Base-by-base conservation (phyloP, 371 early-diverging fungal species). In the Mortierella sp. region DNA sequence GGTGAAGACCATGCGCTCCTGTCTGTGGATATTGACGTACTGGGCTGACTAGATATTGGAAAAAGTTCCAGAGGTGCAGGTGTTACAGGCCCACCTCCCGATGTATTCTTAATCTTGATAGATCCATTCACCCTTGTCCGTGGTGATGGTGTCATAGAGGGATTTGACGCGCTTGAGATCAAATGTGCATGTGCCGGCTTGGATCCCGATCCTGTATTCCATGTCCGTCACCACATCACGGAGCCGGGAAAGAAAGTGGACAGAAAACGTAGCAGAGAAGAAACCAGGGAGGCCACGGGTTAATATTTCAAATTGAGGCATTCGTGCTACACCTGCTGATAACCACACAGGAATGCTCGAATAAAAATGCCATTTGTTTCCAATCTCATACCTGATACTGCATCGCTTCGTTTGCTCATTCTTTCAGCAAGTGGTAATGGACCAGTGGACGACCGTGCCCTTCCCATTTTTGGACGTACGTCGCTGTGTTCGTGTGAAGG, bases 41-140 rank as follows among this genome's bases (percentile, higher is more conserved):
- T 72, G 0, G 68, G 67, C 23, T 67, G 68, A 19, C 60, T 63
- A 1, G 76, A 76, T 4, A 63, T 64, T 3, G 70, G 70, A 2
- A 54, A 66, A 2, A 63, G 62, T 50, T 65, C 64, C 10, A 74
- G 24, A 0, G 66, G 66, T 0, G 60, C 59, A 27, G 69, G 43
- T 54, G 54, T 39, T 21, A 51, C 5, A 39, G 49, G 45, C 26
- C 31, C 71, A 24, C 50, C 60, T 31, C 30, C 51, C 7, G 49
- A 8, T 18, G 56, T 3, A 28, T 21, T 58, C 34, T 60, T 64
- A 0, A 55, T 46, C 31, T 54, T 38, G 1, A 46, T 13, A 9
- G 51, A 9, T 23, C 47, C 50, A 41, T 55, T 64, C 5, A 39
- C n/a, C 31, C 62, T 51, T 23, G 62, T 53, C 62, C 66, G 56